Base-by-base conservation (phyloP, 2,329 filamentous ascomycete species). In the Thielaviopsis musarum region DNA sequence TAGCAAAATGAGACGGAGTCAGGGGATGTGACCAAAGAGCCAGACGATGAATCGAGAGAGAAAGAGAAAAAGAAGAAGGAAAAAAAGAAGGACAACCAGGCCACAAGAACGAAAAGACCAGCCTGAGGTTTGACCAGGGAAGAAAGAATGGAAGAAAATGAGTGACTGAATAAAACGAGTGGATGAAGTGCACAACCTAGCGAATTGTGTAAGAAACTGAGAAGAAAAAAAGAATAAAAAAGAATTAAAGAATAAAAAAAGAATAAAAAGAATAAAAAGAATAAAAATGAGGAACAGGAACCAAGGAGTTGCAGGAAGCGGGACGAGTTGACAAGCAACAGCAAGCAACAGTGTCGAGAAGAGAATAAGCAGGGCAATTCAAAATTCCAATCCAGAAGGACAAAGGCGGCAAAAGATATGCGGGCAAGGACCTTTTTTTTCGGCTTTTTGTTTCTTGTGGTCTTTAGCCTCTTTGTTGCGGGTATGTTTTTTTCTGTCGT, bases 161-260 rank as follows among this genome's bases (percentile, higher is more conserved):
- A 34, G 9, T 30, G 24, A 30, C 15, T 54, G 41, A 49, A 52
- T 17, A 51, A 57, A 57, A 38, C 9, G 17, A 21, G 24, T 22
- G 21, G 24, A 26, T 26, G 24, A 26, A 26, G 24, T 26, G 24
- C 24, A 26, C 24, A 26, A 26, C 24, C 3, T 3, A 6, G 3
- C 24, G 24, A 26, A 6, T 26, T 26, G 24, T 26, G 24, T 26
- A 12, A 54, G 15, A 54, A 54, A 63, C 53, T 51, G 6, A 60
- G 48, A 51, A 45, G 57, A 55, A 57, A 54, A 41, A 59, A 62
- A 56, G 59, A 59, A 62, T 13, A 54, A 28, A 54, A 24, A 54
- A 26, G 52, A 10, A 30, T 7, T 6, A 54, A 10, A 10, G 52
- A 22, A 17, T 54, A 30, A 54, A 54, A 19, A 54, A 54, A 15